These are phyloP conservation scores for Heracleum sosnowskyi DNA, from an alignment of 129 eudicot genomes.

Conservation along the genomic window DNA sequence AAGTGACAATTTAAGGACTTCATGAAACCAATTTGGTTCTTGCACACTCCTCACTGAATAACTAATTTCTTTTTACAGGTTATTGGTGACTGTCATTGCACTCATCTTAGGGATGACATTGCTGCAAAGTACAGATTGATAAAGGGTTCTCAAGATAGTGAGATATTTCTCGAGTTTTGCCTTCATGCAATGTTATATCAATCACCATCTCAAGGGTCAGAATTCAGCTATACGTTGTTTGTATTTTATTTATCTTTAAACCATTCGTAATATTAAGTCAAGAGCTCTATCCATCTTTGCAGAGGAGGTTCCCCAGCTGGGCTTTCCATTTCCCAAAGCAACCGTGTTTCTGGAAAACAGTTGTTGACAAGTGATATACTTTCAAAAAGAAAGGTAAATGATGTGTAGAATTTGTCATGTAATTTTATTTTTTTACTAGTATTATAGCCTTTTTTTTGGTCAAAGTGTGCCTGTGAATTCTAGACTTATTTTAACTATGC, in stretches of 20 bases:
- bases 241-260: background rate
- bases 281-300: slow-evolving; percentile 20
- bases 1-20: background rate
- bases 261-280: background rate
- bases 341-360: slow-evolving; percentile 76
- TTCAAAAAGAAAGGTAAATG: slow-evolving; percentile 54
- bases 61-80: slow-evolving; percentile 43
- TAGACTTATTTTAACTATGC: background rate
- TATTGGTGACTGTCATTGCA: slow-evolving; percentile 76
- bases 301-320: slow-evolving; percentile 77
- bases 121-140: slow-evolving; percentile 52
- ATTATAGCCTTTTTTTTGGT: background rate
- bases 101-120: slow-evolving; percentile 50
- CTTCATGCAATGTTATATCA: slow-evolving; percentile 76
- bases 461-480: slow-evolving; percentile 2
- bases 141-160: slow-evolving; percentile 52
- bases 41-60: background rate
- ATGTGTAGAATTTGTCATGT: background rate
- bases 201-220: slow-evolving; percentile 61
- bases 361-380: slow-evolving; percentile 46
- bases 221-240: slow-evolving; percentile 14
- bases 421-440: background rate
- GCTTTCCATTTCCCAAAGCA: slow-evolving; percentile 69
- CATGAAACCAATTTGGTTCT: background rate
- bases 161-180: slow-evolving; percentile 79